Evolutionary conservation across 257 asterid genomes (phyloP).

Genomic region (Striga asiatica): DNA sequence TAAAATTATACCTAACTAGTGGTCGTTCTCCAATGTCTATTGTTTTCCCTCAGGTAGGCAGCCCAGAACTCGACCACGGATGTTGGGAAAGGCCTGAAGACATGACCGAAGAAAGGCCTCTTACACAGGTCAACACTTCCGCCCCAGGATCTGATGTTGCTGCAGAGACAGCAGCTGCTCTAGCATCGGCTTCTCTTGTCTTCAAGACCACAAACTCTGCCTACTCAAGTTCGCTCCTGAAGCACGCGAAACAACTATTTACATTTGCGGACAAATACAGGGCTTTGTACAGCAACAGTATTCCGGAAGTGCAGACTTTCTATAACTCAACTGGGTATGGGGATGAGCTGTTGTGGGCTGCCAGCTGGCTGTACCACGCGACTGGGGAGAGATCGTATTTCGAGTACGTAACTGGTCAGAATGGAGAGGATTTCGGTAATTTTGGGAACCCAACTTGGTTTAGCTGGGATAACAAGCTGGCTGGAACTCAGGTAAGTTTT

Average conservation of each 20-base stretch:
- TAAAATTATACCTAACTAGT: neutral
- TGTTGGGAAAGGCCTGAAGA: conserved; percentile 93
- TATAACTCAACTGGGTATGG: conserved; percentile 94
- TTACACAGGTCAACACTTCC: conserved; percentile 63
- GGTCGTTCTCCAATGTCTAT: neutral
- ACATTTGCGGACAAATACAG: conserved; percentile 71
- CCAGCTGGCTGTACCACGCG: conserved; percentile 92
- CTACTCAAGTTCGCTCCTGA: conserved; percentile 60
- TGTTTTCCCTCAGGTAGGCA: conserved; percentile 55
- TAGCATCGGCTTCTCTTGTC: conserved; percentile 90
- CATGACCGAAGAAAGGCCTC: conserved; percentile 60
- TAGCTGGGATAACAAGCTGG: conserved; percentile 96
- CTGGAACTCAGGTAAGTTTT: conserved; percentile 75
- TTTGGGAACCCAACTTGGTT: conserved; percentile 91
- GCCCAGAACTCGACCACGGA: conserved; percentile 53
- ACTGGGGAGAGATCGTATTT: conserved; percentile 54
- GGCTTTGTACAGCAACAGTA: conserved; percentile 55
- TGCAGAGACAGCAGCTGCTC: conserved; percentile 95
- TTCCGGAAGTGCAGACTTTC: conserved; percentile 61
- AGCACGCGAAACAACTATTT: conserved; percentile 73
- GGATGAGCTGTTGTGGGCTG: conserved; percentile 99
- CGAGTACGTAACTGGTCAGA: conserved; percentile 64
- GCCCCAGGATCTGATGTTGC: conserved; percentile 86
- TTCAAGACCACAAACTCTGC: conserved; percentile 45
- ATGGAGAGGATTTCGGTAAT: conserved; percentile 59